Conservation (phyloP, 345 rosid genomes). For the Citropsis articulata region DNA sequence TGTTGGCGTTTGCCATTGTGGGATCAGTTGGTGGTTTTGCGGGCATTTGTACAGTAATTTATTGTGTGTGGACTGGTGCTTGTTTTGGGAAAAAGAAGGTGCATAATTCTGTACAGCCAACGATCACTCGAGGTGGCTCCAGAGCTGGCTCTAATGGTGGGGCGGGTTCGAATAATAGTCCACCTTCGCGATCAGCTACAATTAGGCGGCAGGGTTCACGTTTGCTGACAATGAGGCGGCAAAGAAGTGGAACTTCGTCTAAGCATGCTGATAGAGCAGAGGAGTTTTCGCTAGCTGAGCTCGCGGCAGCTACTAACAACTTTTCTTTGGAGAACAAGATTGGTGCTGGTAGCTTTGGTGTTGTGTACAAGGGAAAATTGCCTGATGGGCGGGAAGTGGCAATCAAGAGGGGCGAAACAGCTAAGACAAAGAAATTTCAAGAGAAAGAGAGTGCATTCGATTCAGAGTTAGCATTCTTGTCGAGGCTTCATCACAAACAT, state of each 20-base stretch:
- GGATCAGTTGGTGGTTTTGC: conserved; percentile 69
- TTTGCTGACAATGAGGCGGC: conserved; percentile 62
- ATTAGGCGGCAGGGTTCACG: conserved; percentile 78
- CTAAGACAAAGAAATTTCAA: conserved; percentile 63
- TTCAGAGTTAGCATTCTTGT: conserved; percentile 76
- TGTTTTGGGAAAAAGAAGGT: conserved; percentile 83
- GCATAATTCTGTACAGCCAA: conserved; percentile 93
- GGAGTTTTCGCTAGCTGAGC: conserved; percentile 64
- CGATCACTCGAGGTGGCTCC: conserved; percentile 67
- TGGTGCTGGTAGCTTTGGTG: conserved; percentile 87
- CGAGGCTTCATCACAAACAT: conserved; percentile 89
- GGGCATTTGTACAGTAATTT: conserved; percentile 58
- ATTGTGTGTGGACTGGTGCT: conserved; percentile 72
- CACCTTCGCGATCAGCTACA: conserved; percentile 59
- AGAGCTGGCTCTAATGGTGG: conserved; percentile 53
- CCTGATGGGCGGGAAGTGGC: conserved; percentile 81
- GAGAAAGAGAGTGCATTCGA: conserved; percentile 94
- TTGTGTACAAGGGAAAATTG: conserved; percentile 76
- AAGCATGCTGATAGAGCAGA: conserved; percentile 79
- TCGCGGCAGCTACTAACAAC: conserved; percentile 67
- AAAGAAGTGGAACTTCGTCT: conserved; percentile 91
- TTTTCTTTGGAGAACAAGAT: conserved; percentile 79
- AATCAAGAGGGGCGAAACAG: conserved; percentile 80
- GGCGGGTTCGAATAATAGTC: conserved; percentile 46
- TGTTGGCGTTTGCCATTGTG: conserved; percentile 66